Conservation (phyloP, 75 land plant genomes). For the Picea sitchensis region DNA sequence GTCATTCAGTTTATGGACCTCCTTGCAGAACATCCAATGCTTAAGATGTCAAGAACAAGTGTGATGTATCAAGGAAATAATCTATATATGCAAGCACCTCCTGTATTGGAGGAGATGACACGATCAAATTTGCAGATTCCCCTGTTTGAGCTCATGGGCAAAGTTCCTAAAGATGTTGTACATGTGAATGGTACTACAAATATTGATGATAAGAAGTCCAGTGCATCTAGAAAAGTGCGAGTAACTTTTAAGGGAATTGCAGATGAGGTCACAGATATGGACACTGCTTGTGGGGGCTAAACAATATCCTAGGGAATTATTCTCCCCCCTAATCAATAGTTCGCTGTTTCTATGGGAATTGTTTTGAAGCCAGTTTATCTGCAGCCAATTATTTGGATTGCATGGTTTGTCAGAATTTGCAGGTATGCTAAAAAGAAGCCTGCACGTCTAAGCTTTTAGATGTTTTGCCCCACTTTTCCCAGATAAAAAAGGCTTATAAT, state of each 20-base stretch:
- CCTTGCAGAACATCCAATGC: conserved; percentile 65
- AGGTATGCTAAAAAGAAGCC: too few relatives aligned
- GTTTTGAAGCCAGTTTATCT: too few relatives aligned
- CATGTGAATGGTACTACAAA: conserved; percentile 62
- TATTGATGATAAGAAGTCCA: conserved; percentile 57
- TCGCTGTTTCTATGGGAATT: too few relatives aligned
- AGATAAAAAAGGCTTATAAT: too few relatives aligned
- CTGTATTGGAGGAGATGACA: conserved; percentile 97
- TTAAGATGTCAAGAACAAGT: conserved; percentile 76
- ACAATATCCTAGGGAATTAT: too few relatives aligned
- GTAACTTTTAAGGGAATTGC: conserved; percentile 63
- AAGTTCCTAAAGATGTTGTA: conserved; percentile 39
- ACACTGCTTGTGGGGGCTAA: conserved; percentile 74
- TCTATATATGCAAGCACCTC: conserved; percentile 98
- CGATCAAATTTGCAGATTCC: conserved; percentile 62
- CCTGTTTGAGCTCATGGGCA: conserved; percentile 71
- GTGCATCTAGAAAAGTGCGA: conserved; percentile 63
- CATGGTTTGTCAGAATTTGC: too few relatives aligned
- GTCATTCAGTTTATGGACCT: conserved; percentile 70
- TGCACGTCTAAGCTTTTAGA: too few relatives aligned
- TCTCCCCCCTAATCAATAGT: too few relatives aligned
- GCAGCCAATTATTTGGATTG: too few relatives aligned
- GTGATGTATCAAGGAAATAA: conserved; percentile 70
- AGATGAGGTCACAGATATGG: conserved; percentile 70
- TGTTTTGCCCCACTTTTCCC: too few relatives aligned